phyloP scores from a whole-genome alignment of 768 basidiomycete species.

The Fomitopsis serialis region DNA sequence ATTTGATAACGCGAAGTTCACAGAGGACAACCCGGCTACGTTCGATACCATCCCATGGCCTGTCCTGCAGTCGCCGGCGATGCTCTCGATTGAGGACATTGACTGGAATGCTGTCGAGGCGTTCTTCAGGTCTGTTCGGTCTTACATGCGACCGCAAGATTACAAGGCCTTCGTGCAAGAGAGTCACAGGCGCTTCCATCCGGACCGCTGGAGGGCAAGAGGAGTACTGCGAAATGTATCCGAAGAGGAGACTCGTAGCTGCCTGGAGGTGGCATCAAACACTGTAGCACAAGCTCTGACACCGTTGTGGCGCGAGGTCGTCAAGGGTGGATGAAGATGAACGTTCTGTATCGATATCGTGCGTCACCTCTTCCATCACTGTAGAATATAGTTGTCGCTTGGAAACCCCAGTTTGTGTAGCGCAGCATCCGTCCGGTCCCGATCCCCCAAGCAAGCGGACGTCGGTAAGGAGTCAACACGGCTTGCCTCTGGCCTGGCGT shows the following conservation, averaged over 20 bases:
- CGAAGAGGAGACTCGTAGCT: constrained; percentile 53
- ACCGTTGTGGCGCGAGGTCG: constrained; percentile 45
- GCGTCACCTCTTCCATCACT: background rate
- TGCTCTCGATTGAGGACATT: constrained; percentile 57
- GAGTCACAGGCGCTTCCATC: constrained; percentile 71
- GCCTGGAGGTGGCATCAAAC: constrained; percentile 63
- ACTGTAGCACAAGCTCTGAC: constrained; percentile 73
- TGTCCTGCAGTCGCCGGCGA: constrained; percentile 47
- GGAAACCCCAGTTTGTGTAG: too few species aligned
- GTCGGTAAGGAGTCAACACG: too few species aligned
- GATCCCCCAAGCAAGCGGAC: too few species aligned
- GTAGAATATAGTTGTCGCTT: background rate
- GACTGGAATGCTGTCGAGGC: constrained; percentile 66
- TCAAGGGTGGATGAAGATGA: background rate
- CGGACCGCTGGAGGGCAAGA: constrained; percentile 73
- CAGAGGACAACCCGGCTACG: constrained; percentile 43
- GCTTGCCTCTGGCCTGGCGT: too few species aligned
- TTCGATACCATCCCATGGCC: constrained; percentile 76
- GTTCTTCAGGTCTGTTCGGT: constrained; percentile 56
- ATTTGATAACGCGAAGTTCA: constrained; percentile 61
- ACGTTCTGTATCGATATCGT: background rate
- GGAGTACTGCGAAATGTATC: constrained; percentile 52
- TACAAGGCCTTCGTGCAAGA: constrained; percentile 64
- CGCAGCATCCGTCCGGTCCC: too few species aligned
- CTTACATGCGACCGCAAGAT: constrained; percentile 52